Percentiles rank a stretch among this genome's conserved stretches.
Evolutionary conservation across 148 eudicot species (phyloP).

Genomic region (Arctostaphylos glauca): DNA sequence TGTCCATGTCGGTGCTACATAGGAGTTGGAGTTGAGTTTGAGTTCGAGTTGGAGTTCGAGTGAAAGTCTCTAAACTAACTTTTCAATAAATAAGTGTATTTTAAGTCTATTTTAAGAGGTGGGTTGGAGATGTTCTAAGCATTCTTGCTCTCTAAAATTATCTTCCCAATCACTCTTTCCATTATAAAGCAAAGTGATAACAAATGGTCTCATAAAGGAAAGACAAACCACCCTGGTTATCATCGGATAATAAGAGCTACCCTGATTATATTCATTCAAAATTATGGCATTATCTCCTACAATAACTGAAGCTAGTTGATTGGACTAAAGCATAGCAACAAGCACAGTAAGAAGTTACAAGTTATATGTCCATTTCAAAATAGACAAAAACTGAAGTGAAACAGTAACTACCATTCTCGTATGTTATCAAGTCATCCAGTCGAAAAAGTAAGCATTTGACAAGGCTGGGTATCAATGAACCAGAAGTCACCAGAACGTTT

Average conservation of each 20-base stretch:
- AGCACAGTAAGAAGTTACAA: background rate
- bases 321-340: background rate
- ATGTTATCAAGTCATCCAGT: conserved; percentile 59
- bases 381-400: background rate
- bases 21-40: too few species aligned
- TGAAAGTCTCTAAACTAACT: background rate
- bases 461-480: conserved; percentile 86
- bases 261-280: background rate
- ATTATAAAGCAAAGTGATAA: background rate
- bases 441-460: conserved; percentile 84
- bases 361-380: background rate
- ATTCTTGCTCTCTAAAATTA: too few species aligned
- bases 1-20: too few species aligned
- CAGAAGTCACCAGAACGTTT: conserved; percentile 78
- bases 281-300: background rate
- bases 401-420: conserved; percentile 61
- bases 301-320: background rate
- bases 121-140: too few species aligned
- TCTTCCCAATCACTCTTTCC: background rate
- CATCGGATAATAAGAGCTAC: background rate
- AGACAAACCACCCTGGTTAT: background rate
- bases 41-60: too few species aligned
- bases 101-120: background rate
- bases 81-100: background rate
- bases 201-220: background rate